Base-by-base conservation (phyloP, 1,284 basidiomycete genomes). In the Ustilago bromivora region DNA sequence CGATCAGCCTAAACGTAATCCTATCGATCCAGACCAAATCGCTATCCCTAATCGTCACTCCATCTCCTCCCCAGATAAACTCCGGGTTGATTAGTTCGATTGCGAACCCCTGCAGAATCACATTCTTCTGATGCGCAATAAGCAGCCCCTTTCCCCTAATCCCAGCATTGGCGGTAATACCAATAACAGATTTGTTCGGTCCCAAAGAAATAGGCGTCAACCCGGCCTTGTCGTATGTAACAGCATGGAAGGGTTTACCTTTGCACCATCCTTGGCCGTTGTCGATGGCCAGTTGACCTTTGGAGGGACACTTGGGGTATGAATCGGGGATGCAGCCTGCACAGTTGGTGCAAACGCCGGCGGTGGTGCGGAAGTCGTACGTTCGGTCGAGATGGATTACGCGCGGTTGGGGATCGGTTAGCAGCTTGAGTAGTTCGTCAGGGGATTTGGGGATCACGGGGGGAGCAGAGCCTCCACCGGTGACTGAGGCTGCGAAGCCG, bases 61-160 rank as follows among this genome's bases (percentile, higher is more conserved):
- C 84, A 49, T 85, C 84, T 23, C 84, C 84, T 13, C 83, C 82
- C 76, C 71, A 78, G 49, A 78, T 67, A 17, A 8, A 43, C 15
- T 56, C 32, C 0, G 74, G 55, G 46, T 80, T 80, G 61, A 76
- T 67, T 13, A 71, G 31, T 19, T 77, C 78, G 38, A 86, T 84
- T 35, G 76, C 62, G 46, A 86, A 77, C 49, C 85, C 87, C 71
- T 87, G 85, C 57, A 87, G 79, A 64, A 87, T 87, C 47, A 87
- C 81, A 61, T 87, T 87, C 40, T 78, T 62, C 11, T 54, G 15
- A 15, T 71, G 56, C 28, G 47, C 43, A 13, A 80, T 51, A 1
- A 49, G 19, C 53, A 80, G 77, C 0, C 82, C 84, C 9, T 83
- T 78, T 2, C 78, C 79, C 3, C 85, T 80, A 35, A 84, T 79